These are phyloP conservation scores for Paramecium biaurelia DNA, from an alignment of 73 alveolate genomes.

Conservation along the genomic window DNA sequence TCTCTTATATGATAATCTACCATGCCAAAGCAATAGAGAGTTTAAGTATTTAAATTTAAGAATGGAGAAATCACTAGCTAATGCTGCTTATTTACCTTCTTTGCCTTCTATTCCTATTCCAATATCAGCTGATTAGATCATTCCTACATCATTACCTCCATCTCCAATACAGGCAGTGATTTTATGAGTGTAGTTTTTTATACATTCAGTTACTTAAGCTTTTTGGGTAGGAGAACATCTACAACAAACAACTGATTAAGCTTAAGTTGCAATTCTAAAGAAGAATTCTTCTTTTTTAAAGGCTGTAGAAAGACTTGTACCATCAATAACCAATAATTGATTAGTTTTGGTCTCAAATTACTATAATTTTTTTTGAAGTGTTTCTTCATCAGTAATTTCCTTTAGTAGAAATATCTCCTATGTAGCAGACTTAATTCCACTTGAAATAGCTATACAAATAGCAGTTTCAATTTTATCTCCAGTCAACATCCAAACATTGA, in stretches of 20 bases:
- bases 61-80: conserved; percentile 90
- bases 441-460: conserved; percentile 91
- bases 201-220: conserved; percentile 69
- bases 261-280: conserved; percentile 69
- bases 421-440: conserved; percentile 88
- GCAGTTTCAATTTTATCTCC: conserved; percentile 99
- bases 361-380: conserved; percentile 47
- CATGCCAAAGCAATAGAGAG: conserved; percentile 88
- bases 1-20: conserved; percentile 85
- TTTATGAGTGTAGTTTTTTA: conserved; percentile 59
- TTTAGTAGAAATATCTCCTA: conserved; percentile 79
- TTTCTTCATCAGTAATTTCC: conserved; percentile 66
- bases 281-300: conserved; percentile 65
- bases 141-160: conserved; percentile 98
- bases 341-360: conserved; percentile 65
- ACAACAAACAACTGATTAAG: conserved; percentile 80
- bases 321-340: conserved; percentile 52
- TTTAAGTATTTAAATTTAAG: conserved; percentile 73
- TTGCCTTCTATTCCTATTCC: conserved; percentile 96
- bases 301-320: conserved; percentile 44
- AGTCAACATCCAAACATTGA: conserved; percentile 96
- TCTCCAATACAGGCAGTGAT: conserved; percentile 86
- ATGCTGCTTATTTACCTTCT: conserved; percentile 94
- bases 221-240: conserved; percentile 80
- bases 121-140: conserved; percentile 85